Base-by-base conservation (phyloP, 768 basidiomycete species). In the Pleurotus sapidus region DNA sequence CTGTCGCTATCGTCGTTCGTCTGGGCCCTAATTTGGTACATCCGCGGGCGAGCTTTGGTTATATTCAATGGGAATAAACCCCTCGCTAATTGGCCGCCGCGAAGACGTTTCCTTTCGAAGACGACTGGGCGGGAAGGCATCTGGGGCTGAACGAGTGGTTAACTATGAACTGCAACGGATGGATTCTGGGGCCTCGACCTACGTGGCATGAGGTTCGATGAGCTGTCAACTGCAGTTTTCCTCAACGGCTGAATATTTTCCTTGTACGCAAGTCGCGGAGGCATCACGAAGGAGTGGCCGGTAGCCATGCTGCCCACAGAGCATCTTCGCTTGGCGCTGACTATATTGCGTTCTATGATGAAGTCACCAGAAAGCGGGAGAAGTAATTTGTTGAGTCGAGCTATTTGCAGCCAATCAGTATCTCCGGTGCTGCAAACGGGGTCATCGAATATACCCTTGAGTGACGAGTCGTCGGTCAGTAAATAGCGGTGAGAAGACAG, bases 321-420 rank as follows among this genome's bases (percentile, higher is more conserved):
- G 23, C 25, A 40, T 24, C 43, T 59, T 15, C 61, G 40, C 30
- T 58, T 53, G 30, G 39, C 45, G 4, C 12, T 30, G n/a, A 18
- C 55, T 9, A 54, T 20, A 39, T 53, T 63, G 54, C 62, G 55
- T 53, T 37, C 49, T 17, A 70, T 66, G 23, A 60, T 59, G 55
- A 74, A 71, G 14, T 56, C 63, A 56, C 70, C 67, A 12, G 69
- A 72, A 53, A 72, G 61, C 25, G 76, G 75, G 53, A 72, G 67
- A 3, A 78, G 64, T 51, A 77, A 63, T 30, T 64, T 64, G 47
- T 63, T 66, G 34, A 70, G 60, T 37, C 73, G 73, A 49, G 55
- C 75, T 27, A 47, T 17, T 6, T 23, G 25, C 9, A 20, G 34
- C 27, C 23, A 11, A 17, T 56, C 20, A 56, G 17, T 48, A 20